phyloP scores from a whole-genome alignment of 495 filamentous ascomycete genomes.

The Neurospora pannonica region DNA sequence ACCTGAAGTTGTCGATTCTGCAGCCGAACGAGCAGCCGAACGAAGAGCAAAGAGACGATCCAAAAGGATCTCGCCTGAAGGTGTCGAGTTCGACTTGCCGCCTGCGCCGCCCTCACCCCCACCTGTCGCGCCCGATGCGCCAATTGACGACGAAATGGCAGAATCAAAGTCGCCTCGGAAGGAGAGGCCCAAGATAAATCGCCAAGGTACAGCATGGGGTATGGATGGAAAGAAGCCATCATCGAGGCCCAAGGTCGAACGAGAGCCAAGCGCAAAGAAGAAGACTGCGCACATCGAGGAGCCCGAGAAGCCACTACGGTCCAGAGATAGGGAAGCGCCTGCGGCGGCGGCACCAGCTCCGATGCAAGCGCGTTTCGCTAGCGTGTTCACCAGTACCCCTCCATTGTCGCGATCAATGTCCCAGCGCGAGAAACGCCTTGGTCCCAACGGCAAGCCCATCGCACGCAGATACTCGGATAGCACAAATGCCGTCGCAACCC shows the following conservation, averaged over 20 bases:
- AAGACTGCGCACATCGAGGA: slow-evolving; percentile 22
- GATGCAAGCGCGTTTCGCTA: slow-evolving; percentile 26
- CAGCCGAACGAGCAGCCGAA: slow-evolving; percentile 32
- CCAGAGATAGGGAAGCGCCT: slow-evolving; percentile 36
- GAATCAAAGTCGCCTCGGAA: slow-evolving; percentile 32
- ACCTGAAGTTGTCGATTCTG: neutral
- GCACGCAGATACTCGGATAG: slow-evolving; percentile 42
- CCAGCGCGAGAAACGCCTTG: slow-evolving; percentile 36
- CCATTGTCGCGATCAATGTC: slow-evolving; percentile 44
- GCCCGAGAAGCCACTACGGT: slow-evolving; percentile 23
- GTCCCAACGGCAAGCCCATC: slow-evolving; percentile 27
- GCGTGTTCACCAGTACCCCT: slow-evolving; percentile 42
- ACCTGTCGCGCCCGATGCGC: slow-evolving; percentile 36
- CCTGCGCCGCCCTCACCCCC: slow-evolving; percentile 27
- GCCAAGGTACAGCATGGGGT: slow-evolving; percentile 35
- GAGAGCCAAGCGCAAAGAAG: slow-evolving; percentile 26
- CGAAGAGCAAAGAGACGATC: slow-evolving; percentile 28
- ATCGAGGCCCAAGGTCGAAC: slow-evolving; percentile 23
- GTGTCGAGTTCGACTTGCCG: slow-evolving; percentile 21
- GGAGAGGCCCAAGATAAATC: slow-evolving; percentile 37
- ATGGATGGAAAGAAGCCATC: slow-evolving; percentile 30
- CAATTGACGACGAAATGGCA: slow-evolving; percentile 16
- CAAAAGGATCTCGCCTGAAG: slow-evolving; percentile 18
- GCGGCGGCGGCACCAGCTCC: slow-evolving; percentile 25
- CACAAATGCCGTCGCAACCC: slow-evolving; percentile 31